These are phyloP conservation scores for Cicer judaicum DNA, from an alignment of 306 rosid species.

Conservation along the genomic window DNA sequence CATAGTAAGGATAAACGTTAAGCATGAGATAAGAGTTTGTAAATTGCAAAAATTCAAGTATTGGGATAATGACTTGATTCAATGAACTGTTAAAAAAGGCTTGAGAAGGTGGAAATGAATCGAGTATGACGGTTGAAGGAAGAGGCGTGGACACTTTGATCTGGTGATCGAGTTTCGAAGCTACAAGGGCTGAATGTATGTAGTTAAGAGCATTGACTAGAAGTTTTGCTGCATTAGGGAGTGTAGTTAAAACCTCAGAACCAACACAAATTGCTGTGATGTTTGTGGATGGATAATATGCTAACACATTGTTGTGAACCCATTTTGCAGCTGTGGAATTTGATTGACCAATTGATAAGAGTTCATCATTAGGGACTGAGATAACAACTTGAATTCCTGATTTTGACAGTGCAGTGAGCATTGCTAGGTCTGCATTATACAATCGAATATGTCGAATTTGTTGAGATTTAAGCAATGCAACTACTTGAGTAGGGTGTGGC, in stretches of 20 bases:
- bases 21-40: slow-evolving; percentile 73
- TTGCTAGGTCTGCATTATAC: slow-evolving; percentile 71
- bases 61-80: slow-evolving; percentile 67
- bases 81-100: slow-evolving; percentile 76
- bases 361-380: slow-evolving; percentile 77
- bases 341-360: slow-evolving; percentile 81
- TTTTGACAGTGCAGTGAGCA: slow-evolving; percentile 76
- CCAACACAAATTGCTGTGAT: slow-evolving; percentile 83
- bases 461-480: slow-evolving; percentile 75
- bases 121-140: slow-evolving; percentile 79
- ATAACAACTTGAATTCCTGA: slow-evolving; percentile 74
- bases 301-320: slow-evolving; percentile 76
- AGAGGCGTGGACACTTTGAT: slow-evolving; percentile 79
- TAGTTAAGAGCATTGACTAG: slow-evolving; percentile 74
- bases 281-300: slow-evolving; percentile 84
- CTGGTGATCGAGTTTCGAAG: slow-evolving; percentile 72
- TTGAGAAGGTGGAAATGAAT: slow-evolving; percentile 89
- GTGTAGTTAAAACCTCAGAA: slow-evolving; percentile 70
- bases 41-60: slow-evolving; percentile 78
- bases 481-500: slow-evolving; percentile 92
- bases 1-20: slow-evolving; percentile 78
- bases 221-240: slow-evolving; percentile 76
- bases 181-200: slow-evolving; percentile 75
- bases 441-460: slow-evolving; percentile 73
- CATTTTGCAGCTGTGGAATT: slow-evolving; percentile 79